A percentile compares a stretch with the other conserved stretches of the same genome.
Conservation (phyloP, 2,329 filamentous ascomycete species). For the Aspergillus phoenicis region DNA sequence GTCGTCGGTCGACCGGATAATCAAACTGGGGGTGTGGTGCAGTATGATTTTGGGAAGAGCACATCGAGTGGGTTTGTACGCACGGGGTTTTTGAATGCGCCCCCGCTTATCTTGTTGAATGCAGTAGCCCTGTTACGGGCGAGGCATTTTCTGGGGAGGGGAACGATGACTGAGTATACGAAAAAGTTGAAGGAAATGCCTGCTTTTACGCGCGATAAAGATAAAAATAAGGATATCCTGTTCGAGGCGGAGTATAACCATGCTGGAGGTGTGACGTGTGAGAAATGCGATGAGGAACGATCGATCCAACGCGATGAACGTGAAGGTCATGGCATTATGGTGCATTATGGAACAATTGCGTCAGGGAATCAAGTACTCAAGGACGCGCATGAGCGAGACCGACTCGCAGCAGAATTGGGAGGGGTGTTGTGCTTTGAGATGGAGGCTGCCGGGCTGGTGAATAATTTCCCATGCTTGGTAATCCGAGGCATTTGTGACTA, state of each 20-base stretch:
- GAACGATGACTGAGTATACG: background rate
- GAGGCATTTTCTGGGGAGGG: background rate
- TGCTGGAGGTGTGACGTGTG: background rate
- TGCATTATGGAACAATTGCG: constrained; percentile 15
- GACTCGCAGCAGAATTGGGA: background rate
- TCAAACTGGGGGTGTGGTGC: constrained; percentile 5
- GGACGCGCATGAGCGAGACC: constrained; percentile 4
- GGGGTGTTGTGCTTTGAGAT: constrained; percentile 16
- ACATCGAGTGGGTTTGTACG: background rate
- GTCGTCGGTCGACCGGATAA: constrained; percentile 10
- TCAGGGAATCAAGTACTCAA: constrained; percentile 14
- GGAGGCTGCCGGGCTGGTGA: constrained; percentile 15
- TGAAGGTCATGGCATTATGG: background rate
- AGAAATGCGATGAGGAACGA: background rate
- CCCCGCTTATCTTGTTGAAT: constrained; percentile 6
- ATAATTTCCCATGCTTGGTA: constrained; percentile 26
- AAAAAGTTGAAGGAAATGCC: background rate
- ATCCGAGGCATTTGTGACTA: constrained; percentile 32
- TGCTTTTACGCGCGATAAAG: too few species aligned
- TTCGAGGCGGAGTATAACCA: background rate
- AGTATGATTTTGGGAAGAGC: constrained; percentile 18
- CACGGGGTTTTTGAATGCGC: constrained; percentile 8
- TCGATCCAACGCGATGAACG: background rate
- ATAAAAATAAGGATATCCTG: too few species aligned
- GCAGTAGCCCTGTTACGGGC: background rate